A percentile compares a stretch with the other conserved stretches of the same genome.
Conservation (phyloP, 2,329 filamentous ascomycete genomes). For the Ophiostoma piceae region DNA sequence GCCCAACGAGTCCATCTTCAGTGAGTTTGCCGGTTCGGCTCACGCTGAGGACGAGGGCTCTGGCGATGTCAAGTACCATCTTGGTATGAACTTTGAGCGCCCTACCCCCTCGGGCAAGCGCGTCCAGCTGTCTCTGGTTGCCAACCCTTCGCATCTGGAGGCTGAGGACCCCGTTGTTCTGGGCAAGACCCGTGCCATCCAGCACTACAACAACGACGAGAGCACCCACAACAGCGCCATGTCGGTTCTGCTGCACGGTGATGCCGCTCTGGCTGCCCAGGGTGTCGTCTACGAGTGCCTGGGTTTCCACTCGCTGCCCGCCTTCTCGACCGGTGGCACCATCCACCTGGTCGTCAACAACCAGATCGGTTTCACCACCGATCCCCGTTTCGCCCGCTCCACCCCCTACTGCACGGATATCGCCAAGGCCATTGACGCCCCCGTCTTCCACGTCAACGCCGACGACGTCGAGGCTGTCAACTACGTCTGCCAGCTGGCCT, state of each 20-base stretch:
- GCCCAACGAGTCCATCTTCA: slow-evolving; percentile 99
- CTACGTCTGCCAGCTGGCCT: slow-evolving; percentile 93
- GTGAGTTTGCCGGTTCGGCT: slow-evolving; percentile 85
- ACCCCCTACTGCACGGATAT: slow-evolving; percentile 99
- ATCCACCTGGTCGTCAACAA: slow-evolving; percentile 98
- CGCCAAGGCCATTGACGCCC: slow-evolving; percentile 96
- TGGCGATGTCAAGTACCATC: slow-evolving; percentile 98
- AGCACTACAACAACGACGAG: slow-evolving; percentile 98
- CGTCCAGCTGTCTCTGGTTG: slow-evolving; percentile 96
- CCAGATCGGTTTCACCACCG: slow-evolving; percentile 99
- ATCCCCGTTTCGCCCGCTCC: slow-evolving; percentile 93
- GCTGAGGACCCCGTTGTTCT: slow-evolving; percentile 97
- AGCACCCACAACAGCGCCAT: slow-evolving; percentile 82
- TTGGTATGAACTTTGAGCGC: slow-evolving; percentile 99
- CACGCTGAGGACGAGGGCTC: slow-evolving; percentile 92
- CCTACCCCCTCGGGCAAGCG: slow-evolving; percentile 97
- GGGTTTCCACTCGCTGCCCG: slow-evolving; percentile 91
- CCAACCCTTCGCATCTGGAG: slow-evolving; percentile 97
- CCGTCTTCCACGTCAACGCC: slow-evolving; percentile 98
- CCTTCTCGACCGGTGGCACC: slow-evolving; percentile 94
- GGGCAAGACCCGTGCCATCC: slow-evolving; percentile 94
- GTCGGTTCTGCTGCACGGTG: slow-evolving; percentile 93
- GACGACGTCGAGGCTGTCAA: slow-evolving; percentile 98
- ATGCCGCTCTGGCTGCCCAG: slow-evolving; percentile 93
- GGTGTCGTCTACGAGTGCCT: slow-evolving; percentile 98